Base-by-base conservation (phyloP, 495 filamentous ascomycete genomes). In the Cetradonia linearis region DNA sequence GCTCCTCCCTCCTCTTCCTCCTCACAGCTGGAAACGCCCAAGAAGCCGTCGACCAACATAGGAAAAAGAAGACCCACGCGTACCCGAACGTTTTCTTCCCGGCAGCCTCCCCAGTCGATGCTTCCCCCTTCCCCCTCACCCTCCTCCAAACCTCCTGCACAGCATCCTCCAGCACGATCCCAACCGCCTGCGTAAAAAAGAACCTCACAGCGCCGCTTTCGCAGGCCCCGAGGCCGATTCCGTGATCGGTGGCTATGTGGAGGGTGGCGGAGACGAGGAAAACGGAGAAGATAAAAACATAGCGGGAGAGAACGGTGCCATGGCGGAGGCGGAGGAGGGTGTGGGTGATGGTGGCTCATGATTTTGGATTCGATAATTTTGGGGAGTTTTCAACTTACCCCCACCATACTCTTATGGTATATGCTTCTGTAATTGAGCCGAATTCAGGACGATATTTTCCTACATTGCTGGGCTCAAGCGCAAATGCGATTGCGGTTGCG, bases 131-230 rank as follows among this genome's bases (percentile, higher is more conserved):
- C 28, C 23, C 57, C 18, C 46, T 14, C 7, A 25, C 36, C 18
- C 23, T n/a, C 3, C n/a, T 44, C 31, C 36, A 38, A 14, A 50
- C 28, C n/a, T 23, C 25, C 20, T 50, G 46, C 30, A 31, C 56
- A 36, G 20, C 56, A 7, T 58, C 44, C n/a, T 38, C 56, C 7
- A 58, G 27, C 42, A 49, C 8, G 25, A 38, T 58, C 27, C 33
- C 56, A 37, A 49, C 16, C 27, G 33, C 56, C 16, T 30, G 31
- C n/a, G 42, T 49, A 0, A 14, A 27, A 11, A 31, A 50, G 10
- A 31, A 31, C 2, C 14, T 44, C 16, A 50, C 42, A 27, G 46
- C 46, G 8, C 46, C 20, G 33, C 30, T 28, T 20, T 58, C 40
- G 36, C 44, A 37, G 11, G 23, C 13, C 23, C 18, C 25, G n/a